Evolutionary conservation across 1,284 basidiomycete genomes (phyloP).

Genomic region (Ganoderma lucidum): DNA sequence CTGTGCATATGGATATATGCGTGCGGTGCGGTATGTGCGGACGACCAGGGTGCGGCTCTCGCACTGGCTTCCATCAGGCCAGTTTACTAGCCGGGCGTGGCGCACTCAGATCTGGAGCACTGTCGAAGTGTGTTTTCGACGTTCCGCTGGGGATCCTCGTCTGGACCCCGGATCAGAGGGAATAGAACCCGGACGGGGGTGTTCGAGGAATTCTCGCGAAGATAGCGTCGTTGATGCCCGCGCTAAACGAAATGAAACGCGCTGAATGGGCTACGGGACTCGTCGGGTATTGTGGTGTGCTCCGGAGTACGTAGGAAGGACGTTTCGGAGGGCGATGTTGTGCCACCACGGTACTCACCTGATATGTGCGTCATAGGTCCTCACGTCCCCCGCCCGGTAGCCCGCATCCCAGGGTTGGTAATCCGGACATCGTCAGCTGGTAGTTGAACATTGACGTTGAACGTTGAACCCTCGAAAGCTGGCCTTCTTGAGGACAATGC

Average conservation of each 20-base stretch:
- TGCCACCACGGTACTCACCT: background rate
- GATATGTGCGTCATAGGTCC: slow-evolving; percentile 1
- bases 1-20: background rate
- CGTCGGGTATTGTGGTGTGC: background rate
- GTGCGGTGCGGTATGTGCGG: background rate
- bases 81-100: slow-evolving; percentile 5
- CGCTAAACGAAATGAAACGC: background rate
- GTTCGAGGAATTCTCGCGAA: background rate
- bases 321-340: background rate
- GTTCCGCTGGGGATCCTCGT: slow-evolving; percentile 7
- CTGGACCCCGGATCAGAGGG: background rate
- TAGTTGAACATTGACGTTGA: too few relatives aligned
- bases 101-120: background rate
- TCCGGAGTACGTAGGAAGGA: background rate
- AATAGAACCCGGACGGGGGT: background rate
- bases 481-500: background rate
- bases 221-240: background rate
- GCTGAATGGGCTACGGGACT: background rate
- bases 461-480: background rate
- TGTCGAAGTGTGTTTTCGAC: background rate
- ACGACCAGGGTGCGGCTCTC: background rate
- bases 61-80: background rate
- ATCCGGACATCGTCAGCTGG: background rate
- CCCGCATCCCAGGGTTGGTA: background rate
- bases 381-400: background rate